Evolutionary conservation across 2,329 filamentous ascomycete species (phyloP).

Genomic region (Monosporascus sp.): DNA sequence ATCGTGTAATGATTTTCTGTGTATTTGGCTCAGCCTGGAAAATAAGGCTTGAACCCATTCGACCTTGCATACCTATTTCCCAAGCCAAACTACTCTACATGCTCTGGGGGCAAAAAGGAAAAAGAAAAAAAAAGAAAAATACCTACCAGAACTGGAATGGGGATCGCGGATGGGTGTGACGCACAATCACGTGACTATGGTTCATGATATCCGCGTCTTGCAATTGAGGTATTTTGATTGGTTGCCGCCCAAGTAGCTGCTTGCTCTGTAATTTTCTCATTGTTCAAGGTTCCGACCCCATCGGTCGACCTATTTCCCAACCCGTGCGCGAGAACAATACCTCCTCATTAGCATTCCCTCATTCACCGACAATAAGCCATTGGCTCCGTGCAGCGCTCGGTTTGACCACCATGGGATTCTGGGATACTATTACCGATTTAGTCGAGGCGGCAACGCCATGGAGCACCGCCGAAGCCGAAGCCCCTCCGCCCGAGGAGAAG

Average conservation of each 20-base stretch:
- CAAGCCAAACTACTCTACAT: not conserved
- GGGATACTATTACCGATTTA: slow-evolving; percentile 59
- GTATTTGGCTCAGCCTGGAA: too few species aligned
- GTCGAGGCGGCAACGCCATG: slow-evolving; percentile 61
- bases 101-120: too few species aligned
- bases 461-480: slow-evolving; percentile 60
- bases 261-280: slow-evolving; percentile 24
- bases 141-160: too few species aligned
- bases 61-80: too few species aligned
- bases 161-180: too few species aligned
- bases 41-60: too few species aligned
- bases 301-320: slow-evolving; percentile 25
- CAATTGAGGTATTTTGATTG: not conserved
- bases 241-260: slow-evolving; percentile 22
- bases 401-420: slow-evolving; percentile 57
- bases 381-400: slow-evolving; percentile 29
- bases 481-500: slow-evolving; percentile 61
- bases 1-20: too few species aligned
- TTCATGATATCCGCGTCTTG: slow-evolving; percentile 1
- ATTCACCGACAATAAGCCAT: slow-evolving; percentile 33
- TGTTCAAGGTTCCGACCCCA: slow-evolving; percentile 12
- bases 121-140: too few species aligned
- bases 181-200: slow-evolving; percentile 23
- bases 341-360: slow-evolving; percentile 22
- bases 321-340: slow-evolving; percentile 18